phyloP scores from a whole-genome alignment of 768 basidiomycete species.

The Piloderma croceum region DNA sequence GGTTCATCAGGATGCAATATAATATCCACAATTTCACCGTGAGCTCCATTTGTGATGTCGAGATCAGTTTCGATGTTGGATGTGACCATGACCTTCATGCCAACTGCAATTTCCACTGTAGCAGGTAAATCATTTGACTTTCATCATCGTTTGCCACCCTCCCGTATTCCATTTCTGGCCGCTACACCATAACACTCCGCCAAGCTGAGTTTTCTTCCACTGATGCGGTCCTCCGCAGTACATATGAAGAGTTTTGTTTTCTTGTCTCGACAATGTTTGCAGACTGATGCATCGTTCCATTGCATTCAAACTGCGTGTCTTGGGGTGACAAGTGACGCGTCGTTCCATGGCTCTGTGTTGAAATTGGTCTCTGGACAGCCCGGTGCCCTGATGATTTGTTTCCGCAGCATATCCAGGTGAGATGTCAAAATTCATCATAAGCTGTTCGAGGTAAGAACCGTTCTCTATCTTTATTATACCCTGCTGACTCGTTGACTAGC shows the following conservation, averaged over 20 bases:
- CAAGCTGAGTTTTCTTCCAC: conserved; percentile 7
- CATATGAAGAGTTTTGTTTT: conserved; percentile 28
- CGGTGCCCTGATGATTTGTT: conserved; percentile 12
- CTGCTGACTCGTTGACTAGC: too few species aligned
- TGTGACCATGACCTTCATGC: conserved; percentile 38
- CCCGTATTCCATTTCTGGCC: background rate
- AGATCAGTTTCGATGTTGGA: conserved; percentile 35
- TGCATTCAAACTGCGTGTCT: conserved; percentile 27
- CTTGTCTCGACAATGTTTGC: conserved; percentile 12
- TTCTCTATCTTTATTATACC: too few species aligned
- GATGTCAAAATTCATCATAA: too few species aligned
- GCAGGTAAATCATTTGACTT: conserved; percentile 9
- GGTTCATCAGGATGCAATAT: conserved; percentile 29
- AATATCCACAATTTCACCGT: conserved; percentile 28
- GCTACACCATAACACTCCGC: conserved; percentile 9
- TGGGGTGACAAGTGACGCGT: conserved; percentile 32
- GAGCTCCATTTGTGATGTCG: conserved; percentile 35
- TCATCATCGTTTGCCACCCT: background rate
- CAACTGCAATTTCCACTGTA: conserved; percentile 20
- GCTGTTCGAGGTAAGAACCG: too few species aligned
- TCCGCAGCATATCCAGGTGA: conserved; percentile 23
- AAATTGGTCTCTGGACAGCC: conserved; percentile 21
- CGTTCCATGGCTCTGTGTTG: conserved; percentile 23
- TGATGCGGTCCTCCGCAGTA: conserved; percentile 24
- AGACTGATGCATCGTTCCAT: conserved; percentile 32